These are phyloP conservation scores for Plasmopara halstedii DNA, from an alignment of 352 stramenopile species.

Conservation along the genomic window DNA sequence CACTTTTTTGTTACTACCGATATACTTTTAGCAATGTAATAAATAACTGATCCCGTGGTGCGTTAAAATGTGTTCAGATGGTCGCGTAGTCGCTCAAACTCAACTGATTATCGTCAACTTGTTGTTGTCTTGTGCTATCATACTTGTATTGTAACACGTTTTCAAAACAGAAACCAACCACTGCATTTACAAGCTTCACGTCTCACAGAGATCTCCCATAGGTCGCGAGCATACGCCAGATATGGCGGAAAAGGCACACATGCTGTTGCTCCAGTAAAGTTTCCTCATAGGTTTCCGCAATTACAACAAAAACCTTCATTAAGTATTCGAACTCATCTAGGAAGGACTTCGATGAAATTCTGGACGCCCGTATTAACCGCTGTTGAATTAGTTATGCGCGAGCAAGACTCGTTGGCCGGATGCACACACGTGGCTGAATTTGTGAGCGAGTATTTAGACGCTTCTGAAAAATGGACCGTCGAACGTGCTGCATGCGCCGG, in stretches of 20 bases:
- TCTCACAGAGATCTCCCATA: neutral
- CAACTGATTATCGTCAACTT: slow-evolving; percentile 17
- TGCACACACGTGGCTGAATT: slow-evolving; percentile 36
- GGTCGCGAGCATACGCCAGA: slow-evolving; percentile 23
- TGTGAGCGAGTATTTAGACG: slow-evolving; percentile 48
- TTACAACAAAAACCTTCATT: no score
- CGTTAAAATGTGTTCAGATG: neutral
- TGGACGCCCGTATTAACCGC: slow-evolving; percentile 21
- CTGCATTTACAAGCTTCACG: slow-evolving; percentile 5
- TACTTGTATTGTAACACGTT: neutral
- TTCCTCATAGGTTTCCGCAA: no score
- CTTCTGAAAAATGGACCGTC: slow-evolving; percentile 51
- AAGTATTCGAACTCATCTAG: slow-evolving; percentile 13
- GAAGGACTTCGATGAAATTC: slow-evolving; percentile 9
- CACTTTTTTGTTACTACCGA: neutral
- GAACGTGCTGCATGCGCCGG: slow-evolving; percentile 43
- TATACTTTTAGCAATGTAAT: neutral
- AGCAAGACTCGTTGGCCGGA: slow-evolving; percentile 39
- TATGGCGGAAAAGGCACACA: slow-evolving; percentile 8
- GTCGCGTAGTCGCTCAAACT: neutral
- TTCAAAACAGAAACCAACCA: slow-evolving; percentile 10
- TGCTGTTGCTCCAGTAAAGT: slow-evolving; percentile 5
- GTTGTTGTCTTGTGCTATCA: neutral
- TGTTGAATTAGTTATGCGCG: slow-evolving; percentile 34
- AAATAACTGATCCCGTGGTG: slow-evolving; percentile 1